phyloP scores from a whole-genome alignment of 2,329 filamentous ascomycete genomes.

The Scopulariopsis brevicaulis region DNA sequence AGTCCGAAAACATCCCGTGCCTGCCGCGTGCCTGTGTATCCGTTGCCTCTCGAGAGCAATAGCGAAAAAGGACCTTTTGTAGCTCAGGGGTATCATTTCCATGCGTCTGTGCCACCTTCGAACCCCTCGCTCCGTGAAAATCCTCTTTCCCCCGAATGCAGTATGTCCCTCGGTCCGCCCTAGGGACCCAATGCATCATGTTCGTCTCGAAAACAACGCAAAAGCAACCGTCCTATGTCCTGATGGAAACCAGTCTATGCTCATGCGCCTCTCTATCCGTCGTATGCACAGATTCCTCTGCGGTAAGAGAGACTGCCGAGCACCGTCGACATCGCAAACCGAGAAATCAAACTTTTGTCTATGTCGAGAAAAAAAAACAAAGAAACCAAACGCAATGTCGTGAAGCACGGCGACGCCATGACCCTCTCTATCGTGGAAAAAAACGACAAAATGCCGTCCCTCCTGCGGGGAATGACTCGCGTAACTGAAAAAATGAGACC shows the following conservation, averaged over 20 bases:
- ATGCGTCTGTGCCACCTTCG: background rate
- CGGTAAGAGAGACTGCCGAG: constrained; percentile 12
- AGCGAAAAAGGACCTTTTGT: constrained; percentile 3
- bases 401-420: constrained; percentile 29
- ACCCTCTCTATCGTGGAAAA: constrained; percentile 27
- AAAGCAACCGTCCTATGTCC: constrained; percentile 3
- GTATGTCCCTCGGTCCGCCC: constrained; percentile 8
- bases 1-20: background rate
- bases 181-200: constrained; percentile 8
- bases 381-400: constrained; percentile 5
- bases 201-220: constrained; percentile 20
- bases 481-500: constrained; percentile 20
- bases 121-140: background rate
- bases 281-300: constrained; percentile 5
- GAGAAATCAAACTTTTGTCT: constrained; percentile 58
- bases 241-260: constrained; percentile 5
- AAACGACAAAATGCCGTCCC: constrained; percentile 20
- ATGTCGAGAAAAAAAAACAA: constrained; percentile 25
- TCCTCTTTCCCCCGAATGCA: background rate
- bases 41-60: constrained; percentile 4
- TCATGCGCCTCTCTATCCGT: constrained; percentile 4
- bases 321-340: constrained; percentile 21
- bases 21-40: constrained; percentile 3
- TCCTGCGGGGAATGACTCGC: constrained; percentile 20
- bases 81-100: constrained; percentile 4